Conservation (phyloP, 257 asterid species). For the Solanum chmielewskii region DNA sequence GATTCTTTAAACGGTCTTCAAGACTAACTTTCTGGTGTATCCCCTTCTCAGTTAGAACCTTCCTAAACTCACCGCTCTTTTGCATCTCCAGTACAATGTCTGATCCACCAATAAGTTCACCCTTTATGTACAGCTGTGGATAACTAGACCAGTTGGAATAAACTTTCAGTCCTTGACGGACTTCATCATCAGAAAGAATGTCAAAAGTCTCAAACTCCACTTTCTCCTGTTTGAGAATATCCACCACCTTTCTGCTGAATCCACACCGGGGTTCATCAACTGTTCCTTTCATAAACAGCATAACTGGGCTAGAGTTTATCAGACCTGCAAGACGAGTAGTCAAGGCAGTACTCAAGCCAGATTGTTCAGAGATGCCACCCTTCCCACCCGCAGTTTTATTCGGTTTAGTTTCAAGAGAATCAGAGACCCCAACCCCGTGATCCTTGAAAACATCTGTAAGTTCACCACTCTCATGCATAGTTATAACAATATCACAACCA, state of each 20-base stretch:
- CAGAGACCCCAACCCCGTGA: slow-evolving; percentile 32
- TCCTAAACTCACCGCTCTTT: slow-evolving; percentile 84
- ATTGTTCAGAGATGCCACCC: slow-evolving; percentile 39
- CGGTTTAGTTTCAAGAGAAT: slow-evolving; percentile 20
- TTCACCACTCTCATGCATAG: slow-evolving; percentile 91
- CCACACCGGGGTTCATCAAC: slow-evolving; percentile 86
- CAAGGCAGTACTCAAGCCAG: slow-evolving; percentile 52
- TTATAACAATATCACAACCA: slow-evolving; percentile 70
- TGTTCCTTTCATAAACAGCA: slow-evolving; percentile 89
- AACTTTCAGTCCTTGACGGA: slow-evolving; percentile 90
- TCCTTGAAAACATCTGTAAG: slow-evolving; percentile 60
- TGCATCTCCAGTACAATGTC: slow-evolving; percentile 98
- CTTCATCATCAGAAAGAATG: slow-evolving; percentile 78
- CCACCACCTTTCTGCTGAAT: slow-evolving; percentile 85
- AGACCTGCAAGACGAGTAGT: slow-evolving; percentile 44
- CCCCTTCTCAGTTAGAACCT: slow-evolving; percentile 61
- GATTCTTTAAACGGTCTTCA: slow-evolving; percentile 52
- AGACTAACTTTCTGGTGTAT: slow-evolving; percentile 29
- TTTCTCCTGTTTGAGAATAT: slow-evolving; percentile 66
- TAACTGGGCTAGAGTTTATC: slow-evolving; percentile 49
- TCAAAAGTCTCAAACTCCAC: slow-evolving; percentile 67
- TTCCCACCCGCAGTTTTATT: slow-evolving; percentile 28
- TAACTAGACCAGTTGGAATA: slow-evolving; percentile 96
- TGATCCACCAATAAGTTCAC: slow-evolving; percentile 92
- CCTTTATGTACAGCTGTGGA: slow-evolving; percentile 84